Evolutionary conservation across 2,329 filamentous ascomycete species (phyloP).

Genomic region (Leptographium radiaticola): DNA sequence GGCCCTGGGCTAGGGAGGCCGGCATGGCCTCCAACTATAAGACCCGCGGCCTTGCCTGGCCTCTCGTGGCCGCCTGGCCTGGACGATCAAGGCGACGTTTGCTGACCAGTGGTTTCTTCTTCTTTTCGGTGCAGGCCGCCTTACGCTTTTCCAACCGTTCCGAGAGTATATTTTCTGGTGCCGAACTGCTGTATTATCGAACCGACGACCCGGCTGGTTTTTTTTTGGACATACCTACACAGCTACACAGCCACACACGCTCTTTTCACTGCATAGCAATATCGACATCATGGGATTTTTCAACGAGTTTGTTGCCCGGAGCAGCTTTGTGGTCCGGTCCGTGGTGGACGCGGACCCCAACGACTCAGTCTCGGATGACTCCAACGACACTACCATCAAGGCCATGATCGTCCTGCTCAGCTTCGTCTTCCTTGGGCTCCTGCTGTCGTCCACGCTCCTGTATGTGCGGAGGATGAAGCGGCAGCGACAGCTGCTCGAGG

Average conservation of each 20-base stretch:
- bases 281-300: slow-evolving; percentile 23
- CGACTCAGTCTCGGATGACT: slow-evolving; percentile 11
- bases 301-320: slow-evolving; percentile 24
- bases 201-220: background rate
- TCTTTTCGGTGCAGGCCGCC: background rate
- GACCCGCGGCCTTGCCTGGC: background rate
- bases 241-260: background rate
- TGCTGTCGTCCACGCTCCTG: slow-evolving; percentile 55
- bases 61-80: background rate
- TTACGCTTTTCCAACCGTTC: background rate
- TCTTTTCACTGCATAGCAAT: no score
- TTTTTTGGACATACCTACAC: background rate
- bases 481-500: slow-evolving; percentile 31
- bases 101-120: background rate
- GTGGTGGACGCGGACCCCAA: slow-evolving; percentile 21
- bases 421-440: slow-evolving; percentile 59
- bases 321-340: slow-evolving; percentile 35
- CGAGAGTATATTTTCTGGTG: background rate
- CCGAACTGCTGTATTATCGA: background rate
- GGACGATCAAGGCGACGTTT: background rate
- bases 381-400: slow-evolving; percentile 52
- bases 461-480: slow-evolving; percentile 54
- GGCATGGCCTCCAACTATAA: background rate
- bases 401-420: slow-evolving; percentile 69
- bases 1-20: background rate